Conservation (phyloP, 2,329 filamentous ascomycete genomes). For the Neurospora sp. region DNA sequence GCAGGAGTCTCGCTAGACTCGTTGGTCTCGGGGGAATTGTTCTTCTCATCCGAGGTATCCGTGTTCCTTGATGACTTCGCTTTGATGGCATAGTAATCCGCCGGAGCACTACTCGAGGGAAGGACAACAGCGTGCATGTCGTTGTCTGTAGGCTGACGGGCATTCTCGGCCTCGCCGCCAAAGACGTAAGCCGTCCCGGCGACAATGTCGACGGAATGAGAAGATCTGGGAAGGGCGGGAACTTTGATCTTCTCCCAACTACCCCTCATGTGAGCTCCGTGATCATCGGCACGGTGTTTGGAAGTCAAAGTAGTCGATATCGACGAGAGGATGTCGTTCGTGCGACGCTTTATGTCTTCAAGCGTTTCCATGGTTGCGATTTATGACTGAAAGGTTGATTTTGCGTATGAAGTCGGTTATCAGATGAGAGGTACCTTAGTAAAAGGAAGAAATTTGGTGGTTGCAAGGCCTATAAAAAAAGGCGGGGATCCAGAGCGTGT, state of each 20-base stretch:
- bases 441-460: too few species aligned
- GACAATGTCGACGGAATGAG: slow-evolving; percentile 57
- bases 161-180: slow-evolving; percentile 52
- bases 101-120: slow-evolving; percentile 43
- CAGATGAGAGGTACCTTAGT: too few species aligned
- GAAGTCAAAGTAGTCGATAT: slow-evolving; percentile 36
- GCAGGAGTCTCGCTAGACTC: slow-evolving; percentile 42
- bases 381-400: background rate
- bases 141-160: slow-evolving; percentile 59
- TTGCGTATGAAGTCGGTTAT: background rate
- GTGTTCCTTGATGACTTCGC: slow-evolving; percentile 25
- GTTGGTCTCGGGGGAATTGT: background rate
- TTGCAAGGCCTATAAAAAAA: too few species aligned
- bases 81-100: slow-evolving; percentile 50
- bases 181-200: slow-evolving; percentile 53
- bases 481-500: background rate
- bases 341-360: slow-evolving; percentile 42
- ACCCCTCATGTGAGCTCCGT: slow-evolving; percentile 32
- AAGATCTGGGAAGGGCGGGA: slow-evolving; percentile 56
- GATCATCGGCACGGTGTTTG: slow-evolving; percentile 14
- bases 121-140: slow-evolving; percentile 57
- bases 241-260: slow-evolving; percentile 51
- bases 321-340: slow-evolving; percentile 41
- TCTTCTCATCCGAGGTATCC: background rate
- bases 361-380: slow-evolving; percentile 39